Base-by-base conservation (phyloP, 495 filamentous ascomycete genomes). In the Aspergillus baeticus region DNA sequence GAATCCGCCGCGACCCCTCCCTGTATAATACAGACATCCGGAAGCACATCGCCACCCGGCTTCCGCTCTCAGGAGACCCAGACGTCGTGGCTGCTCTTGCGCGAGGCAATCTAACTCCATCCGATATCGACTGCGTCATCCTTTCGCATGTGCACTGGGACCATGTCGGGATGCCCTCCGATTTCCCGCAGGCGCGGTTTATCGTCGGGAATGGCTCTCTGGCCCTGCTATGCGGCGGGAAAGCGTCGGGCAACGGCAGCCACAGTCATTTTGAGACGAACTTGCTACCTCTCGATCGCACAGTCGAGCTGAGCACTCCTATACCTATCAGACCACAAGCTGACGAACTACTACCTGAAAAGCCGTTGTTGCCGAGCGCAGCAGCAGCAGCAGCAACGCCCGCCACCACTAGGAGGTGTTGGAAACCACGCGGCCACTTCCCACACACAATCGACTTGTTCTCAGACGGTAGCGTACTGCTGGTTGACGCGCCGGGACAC, bases 401-500 rank as follows among this genome's bases (percentile, higher is more conserved):
- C n/a, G n/a, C n/a, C n/a, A n/a, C n/a, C n/a, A n/a, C n/a, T n/a
- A n/a, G n/a, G n/a, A n/a, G n/a, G n/a, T n/a, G n/a, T n/a, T 44
- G 42, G 42, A 18, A 21, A 5, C 11, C 31, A 5, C 18, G 29
- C 1, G 4, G n/a, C 14, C 51, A 8, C 8, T 50, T 79, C n/a
- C 66, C 69, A 0, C 17, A 70, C 33, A 62, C 64, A 0, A 59
- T 79, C 33, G 77, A 81, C 49, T 20, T 79, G 14, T 79, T 79
- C 53, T 56, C 55, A 11, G 77, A 80, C 46, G 62, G 62, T 10
- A 65, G 61, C 33, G 21, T 79, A 1, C 64, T 63, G 17, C 65
- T 81, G 7, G 64, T 81, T 11, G 63, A 78, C 53, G 66, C 70
- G 1, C 79, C 79, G 3, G 77, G 77, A 2, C 78, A 82, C 57